Percentiles rank a stretch among this genome's conserved stretches.
Conservation (phyloP, 345 rosid genomes). For the Stellera chamaejasme region DNA sequence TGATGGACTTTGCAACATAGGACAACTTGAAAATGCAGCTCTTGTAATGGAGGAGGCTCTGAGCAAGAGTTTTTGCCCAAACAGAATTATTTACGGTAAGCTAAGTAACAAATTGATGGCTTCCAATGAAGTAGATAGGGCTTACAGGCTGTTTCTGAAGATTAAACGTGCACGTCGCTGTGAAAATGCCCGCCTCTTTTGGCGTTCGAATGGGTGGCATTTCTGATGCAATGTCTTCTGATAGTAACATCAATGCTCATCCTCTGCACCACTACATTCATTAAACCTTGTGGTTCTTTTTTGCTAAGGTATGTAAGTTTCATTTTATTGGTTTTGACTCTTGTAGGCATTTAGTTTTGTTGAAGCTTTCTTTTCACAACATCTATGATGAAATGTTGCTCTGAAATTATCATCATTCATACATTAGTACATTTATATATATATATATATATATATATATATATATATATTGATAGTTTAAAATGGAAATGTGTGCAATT, state of each 20-base stretch:
- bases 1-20: constrained; percentile 78
- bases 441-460: no score
- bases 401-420: no score
- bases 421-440: no score
- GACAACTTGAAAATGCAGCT: constrained; percentile 83
- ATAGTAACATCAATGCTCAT: no score
- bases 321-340: no score
- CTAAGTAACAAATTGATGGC: constrained; percentile 61
- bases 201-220: constrained; percentile 93
- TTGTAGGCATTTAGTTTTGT: no score
- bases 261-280: no score
- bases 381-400: no score
- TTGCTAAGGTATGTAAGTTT: no score
- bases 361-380: no score
- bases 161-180: constrained; percentile 55
- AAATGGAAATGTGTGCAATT: neutral
- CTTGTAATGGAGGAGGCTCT: constrained; percentile 88
- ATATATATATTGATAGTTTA: no score
- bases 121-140: constrained; percentile 66
- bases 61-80: constrained; percentile 73
- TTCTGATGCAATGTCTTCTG: constrained; percentile 32
- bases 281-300: no score
- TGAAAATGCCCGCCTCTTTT: constrained; percentile 63
- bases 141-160: constrained; percentile 67
- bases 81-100: constrained; percentile 65